phyloP scores from a whole-genome alignment of 306 rosid genomes.

The Medicago lupulina region DNA sequence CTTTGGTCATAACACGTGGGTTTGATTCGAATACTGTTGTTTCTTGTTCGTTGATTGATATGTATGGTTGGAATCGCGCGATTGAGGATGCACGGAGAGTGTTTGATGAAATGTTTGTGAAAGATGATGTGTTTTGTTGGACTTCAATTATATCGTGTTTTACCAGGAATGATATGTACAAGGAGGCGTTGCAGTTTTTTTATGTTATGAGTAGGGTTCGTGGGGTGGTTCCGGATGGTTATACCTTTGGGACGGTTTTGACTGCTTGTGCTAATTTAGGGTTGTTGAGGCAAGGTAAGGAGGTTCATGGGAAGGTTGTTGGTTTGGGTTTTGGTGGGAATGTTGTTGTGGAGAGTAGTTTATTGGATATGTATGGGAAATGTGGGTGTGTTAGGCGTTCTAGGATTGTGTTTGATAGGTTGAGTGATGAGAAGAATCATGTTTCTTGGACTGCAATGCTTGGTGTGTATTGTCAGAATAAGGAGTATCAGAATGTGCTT shows the following conservation, averaged over 20 bases:
- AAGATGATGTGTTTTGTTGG: conserved; percentile 72
- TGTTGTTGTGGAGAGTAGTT: conserved; percentile 87
- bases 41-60: conserved; percentile 63
- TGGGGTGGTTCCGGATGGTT: conserved; percentile 68
- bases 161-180: conserved; percentile 68
- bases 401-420: conserved; percentile 63
- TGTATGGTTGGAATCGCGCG: conserved; percentile 69
- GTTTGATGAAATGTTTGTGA: conserved; percentile 73
- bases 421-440: conserved; percentile 60
- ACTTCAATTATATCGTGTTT: conserved; percentile 69
- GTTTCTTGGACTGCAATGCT: conserved; percentile 87
- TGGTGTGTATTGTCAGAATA: conserved; percentile 76
- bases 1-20: conserved; percentile 58
- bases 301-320: conserved; percentile 73
- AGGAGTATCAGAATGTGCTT: conserved; percentile 65
- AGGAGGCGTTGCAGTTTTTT: conserved; percentile 64
- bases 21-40: conserved; percentile 58
- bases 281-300: conserved; percentile 70
- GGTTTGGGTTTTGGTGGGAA: conserved; percentile 61
- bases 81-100: conserved; percentile 55
- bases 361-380: conserved; percentile 95
- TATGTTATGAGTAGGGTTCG: conserved; percentile 53
- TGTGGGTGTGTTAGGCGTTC: conserved; percentile 64
- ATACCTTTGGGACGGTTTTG: conserved; percentile 72
- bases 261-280: conserved; percentile 76